Base-by-base conservation (phyloP, 345 rosid genomes). In the Hypericum perforatum region DNA sequence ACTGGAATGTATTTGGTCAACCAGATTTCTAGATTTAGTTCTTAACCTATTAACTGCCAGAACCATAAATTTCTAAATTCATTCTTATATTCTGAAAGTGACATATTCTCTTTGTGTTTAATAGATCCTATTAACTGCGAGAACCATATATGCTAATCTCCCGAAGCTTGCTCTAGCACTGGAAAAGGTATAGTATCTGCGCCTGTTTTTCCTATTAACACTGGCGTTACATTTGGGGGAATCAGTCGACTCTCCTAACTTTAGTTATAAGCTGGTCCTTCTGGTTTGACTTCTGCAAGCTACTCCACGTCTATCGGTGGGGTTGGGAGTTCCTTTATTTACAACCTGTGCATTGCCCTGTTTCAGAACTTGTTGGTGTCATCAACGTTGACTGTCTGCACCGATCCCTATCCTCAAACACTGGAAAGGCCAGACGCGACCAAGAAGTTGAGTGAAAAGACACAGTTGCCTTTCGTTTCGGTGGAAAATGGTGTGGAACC, bases 161-260 rank as follows among this genome's bases (percentile, higher is more conserved):
- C 76, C 94, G 46, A 92, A 92, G 77, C 96, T 88, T 56, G 90
- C 96, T 62, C 76, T 85, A 44, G 98, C 98, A 38, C 76, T 92
- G 55, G 98, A 88, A 73, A 92, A 92, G 86, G 96, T 83, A 58
- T 22, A 49, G 48, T 38, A 58, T n/a, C 50, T 46, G 1, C 14
- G 7, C 8, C 7, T 12, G 15, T 9, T 2, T 8, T 46, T 46
- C 29, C 2, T 12, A 7, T 2, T 46, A 11, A 10, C 22, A 46
- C 9, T 16, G 29, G 7, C 29, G 8, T 8, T 12, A 5, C 49
- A 7, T 46, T 5, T 8, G 15, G 6, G 15, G 50, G 29, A 13
- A 6, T 32, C 14, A 12, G 22, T 46, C 5, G 22, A n/a, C 11
- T 13, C 7, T 13, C 14, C 7, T 8, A 13, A 13, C 22, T 46